phyloP scores from a whole-genome alignment of 148 eudicot genomes.

The Camellia sinensis region DNA sequence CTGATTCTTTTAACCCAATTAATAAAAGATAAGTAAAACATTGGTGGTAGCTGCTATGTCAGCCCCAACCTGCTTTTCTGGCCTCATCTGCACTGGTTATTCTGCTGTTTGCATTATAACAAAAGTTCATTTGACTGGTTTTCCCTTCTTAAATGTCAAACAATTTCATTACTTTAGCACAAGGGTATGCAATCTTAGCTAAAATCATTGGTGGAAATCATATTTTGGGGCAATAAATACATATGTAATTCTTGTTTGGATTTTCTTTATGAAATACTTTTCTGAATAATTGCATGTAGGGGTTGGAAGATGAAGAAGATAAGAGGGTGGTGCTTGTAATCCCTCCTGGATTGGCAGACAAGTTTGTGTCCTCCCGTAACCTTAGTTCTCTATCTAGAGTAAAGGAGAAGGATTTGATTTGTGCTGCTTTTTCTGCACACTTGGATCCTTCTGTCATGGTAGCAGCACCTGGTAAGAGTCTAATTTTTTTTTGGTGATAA shows the following conservation, averaged over 20 bases:
- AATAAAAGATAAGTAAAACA: background rate
- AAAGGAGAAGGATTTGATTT: conserved; percentile 58
- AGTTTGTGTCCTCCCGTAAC: conserved; percentile 23
- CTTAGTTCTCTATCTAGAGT: conserved; percentile 54
- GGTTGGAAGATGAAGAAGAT: conserved; percentile 39
- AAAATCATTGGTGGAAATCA: background rate
- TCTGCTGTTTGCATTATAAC: background rate
- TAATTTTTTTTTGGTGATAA: background rate
- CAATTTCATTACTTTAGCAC: background rate
- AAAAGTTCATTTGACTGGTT: background rate
- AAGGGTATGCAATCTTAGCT: background rate
- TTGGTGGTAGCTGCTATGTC: background rate
- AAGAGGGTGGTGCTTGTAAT: conserved; percentile 55
- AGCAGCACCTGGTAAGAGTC: conserved; percentile 68
- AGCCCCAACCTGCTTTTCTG: background rate
- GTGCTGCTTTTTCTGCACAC: conserved; percentile 70
- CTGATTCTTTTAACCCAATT: background rate
- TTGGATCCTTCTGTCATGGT: conserved; percentile 65
- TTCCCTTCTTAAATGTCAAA: background rate
- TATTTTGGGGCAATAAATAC: background rate
- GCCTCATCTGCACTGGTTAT: background rate
- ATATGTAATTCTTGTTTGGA: background rate
- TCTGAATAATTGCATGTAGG: conserved; percentile 33
- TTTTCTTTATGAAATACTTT: conserved; percentile 4
- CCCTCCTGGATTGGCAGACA: conserved; percentile 42